These are phyloP conservation scores for Avicennia marina DNA, from an alignment of 257 asterid species.

Conservation along the genomic window DNA sequence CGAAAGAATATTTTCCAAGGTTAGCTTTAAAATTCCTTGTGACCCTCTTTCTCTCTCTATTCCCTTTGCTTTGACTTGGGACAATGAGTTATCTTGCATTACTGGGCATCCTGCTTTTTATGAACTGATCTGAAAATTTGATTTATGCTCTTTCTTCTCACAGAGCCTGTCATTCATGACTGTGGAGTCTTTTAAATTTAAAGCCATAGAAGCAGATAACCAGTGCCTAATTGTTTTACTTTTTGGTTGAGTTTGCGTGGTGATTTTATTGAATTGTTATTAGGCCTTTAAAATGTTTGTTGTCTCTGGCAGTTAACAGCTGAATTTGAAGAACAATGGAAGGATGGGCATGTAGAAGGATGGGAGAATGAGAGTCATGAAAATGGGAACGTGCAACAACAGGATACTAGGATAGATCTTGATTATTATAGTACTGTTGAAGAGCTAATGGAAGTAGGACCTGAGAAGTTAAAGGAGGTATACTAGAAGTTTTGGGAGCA, in stretches of 20 bases:
- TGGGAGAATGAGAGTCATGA: conserved; percentile 69
- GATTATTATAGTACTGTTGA: conserved; percentile 71
- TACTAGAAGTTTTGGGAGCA: background rate
- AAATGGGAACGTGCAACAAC: conserved; percentile 45
- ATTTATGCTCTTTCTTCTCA: background rate
- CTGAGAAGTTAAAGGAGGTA: conserved; percentile 92
- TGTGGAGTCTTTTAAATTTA: too few species aligned
- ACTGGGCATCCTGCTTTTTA: conserved; percentile 6
- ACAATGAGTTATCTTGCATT: background rate
- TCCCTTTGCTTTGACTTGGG: conserved; percentile 9
- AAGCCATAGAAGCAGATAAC: conserved; percentile 1
- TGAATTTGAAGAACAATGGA: conserved; percentile 92
- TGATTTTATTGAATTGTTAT: background rate
- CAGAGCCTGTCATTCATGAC: too few species aligned
- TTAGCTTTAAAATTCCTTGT: conserved; percentile 19
- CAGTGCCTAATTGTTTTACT: background rate
- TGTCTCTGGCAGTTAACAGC: conserved; percentile 44
- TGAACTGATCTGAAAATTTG: background rate
- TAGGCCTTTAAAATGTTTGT: conserved; percentile 14
- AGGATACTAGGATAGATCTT: conserved; percentile 69
- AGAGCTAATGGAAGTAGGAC: conserved; percentile 81
- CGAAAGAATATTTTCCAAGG: conserved; percentile 81
- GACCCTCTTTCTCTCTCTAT: background rate
- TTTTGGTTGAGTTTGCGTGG: conserved; percentile 9
- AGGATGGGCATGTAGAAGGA: conserved; percentile 58